Percentiles rank a stretch among this genome's conserved stretches.
phyloP scores from a whole-genome alignment of 148 eudicot species.

The Nyssa sinensis region DNA sequence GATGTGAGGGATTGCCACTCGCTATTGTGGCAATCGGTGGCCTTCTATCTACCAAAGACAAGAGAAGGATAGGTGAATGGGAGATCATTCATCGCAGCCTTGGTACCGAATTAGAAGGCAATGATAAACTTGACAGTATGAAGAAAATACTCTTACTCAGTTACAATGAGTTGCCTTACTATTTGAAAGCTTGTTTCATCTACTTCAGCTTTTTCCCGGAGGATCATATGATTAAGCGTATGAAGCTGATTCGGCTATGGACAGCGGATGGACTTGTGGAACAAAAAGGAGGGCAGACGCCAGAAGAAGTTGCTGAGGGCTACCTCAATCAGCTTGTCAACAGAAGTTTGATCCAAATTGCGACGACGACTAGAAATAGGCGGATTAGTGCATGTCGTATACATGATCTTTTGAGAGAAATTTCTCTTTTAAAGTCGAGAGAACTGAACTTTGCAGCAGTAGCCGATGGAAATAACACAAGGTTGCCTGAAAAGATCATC shows the following conservation, averaged over 20 bases:
- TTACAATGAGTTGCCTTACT: constrained; percentile 8
- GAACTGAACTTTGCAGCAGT: not conserved
- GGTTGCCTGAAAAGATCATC: not conserved
- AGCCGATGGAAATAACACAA: not conserved
- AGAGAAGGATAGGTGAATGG: not conserved
- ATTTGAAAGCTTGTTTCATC: constrained; percentile 17
- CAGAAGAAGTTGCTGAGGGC: constrained; percentile 10
- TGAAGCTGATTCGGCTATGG: constrained; percentile 17
- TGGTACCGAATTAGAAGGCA: not conserved
- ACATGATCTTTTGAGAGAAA: constrained; percentile 5
- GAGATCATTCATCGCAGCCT: not conserved
- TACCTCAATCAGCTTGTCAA: constrained; percentile 10
- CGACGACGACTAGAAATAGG: not conserved
- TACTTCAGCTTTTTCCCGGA: constrained; percentile 20
- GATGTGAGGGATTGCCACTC: too few relatives aligned
- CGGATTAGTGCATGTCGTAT: not conserved
- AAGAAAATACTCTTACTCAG: constrained; percentile 1
- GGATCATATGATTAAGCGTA: not conserved
- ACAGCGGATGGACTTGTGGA: constrained; percentile 8
- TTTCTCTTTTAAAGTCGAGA: not conserved
- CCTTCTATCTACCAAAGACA: constrained; percentile 2
- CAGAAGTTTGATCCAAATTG: constrained; percentile 1
- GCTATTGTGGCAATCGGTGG: too few relatives aligned
- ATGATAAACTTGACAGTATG: not conserved
- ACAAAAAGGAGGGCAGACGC: not conserved